Evolutionary conservation across 139 green algal genomes (phyloP), one percentile per base, ranked within the genome.

Genomic region (Auxenochlorella pyrenoidosa): DNA sequence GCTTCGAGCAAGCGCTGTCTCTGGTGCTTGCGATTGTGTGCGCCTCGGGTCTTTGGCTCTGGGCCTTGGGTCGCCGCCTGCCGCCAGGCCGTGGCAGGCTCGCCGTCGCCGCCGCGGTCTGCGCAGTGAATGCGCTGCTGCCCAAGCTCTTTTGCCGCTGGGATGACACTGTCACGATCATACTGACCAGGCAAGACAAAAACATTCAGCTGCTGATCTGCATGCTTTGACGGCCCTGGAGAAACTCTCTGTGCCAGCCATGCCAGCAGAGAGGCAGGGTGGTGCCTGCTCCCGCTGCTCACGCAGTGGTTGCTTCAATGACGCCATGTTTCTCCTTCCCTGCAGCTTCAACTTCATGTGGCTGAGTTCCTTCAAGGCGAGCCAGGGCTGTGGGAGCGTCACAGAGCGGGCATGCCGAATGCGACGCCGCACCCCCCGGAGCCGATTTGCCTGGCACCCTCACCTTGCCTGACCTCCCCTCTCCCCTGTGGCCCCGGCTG

Each of bases 341-440:
- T 78, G 60, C 80, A 77, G 60, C 65, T 75, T 86, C 60, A 79
- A 66, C 63, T 41, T 59, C 19, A 79, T 68, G 43, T 85, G 80
- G 80, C 63, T 85, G 38, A 47, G 34, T 1, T 77, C 60, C 38
- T 85, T 85, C 80, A 85, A 86, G 82, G 79, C 36, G 34, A 63
- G 54, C 15, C 2, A 28, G 54, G 54, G 54, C 54, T 2, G 54
- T 63, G 54, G 54, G 15, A 63, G 54, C 10, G 15, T 8, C 54
- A 63, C 15, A 63, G 13, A 63, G 15, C 54, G 54, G 54, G 54
- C 22, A 26, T 63, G 54, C 8, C 32, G 30, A 68, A n/a, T 70
- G 40, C 15, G 47, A n/a, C n/a, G n/a, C n/a, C n/a, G n/a, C n/a
- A n/a, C n/a, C n/a, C n/a, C n/a, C n/a, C n/a, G n/a, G n/a, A n/a